Percentiles rank a stretch among this genome's conserved stretches.
These are phyloP conservation scores for Paraphaeosphaeria minitans DNA, from an alignment of 2,329 filamentous ascomycete genomes.

Conservation along the genomic window DNA sequence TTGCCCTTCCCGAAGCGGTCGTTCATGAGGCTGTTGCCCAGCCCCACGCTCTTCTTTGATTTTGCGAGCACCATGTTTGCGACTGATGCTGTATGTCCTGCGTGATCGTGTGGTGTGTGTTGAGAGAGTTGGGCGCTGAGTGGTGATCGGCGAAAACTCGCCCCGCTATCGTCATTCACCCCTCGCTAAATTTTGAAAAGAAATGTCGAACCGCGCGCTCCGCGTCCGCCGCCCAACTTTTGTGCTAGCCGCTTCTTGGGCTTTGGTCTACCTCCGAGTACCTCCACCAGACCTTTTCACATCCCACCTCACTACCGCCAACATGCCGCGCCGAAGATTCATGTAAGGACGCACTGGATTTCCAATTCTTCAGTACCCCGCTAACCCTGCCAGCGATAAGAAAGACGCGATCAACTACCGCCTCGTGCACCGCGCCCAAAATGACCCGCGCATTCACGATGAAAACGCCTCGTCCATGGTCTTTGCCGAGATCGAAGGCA, in stretches of 20 bases:
- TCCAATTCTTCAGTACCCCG: slow-evolving; percentile 24
- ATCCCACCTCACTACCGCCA: slow-evolving; percentile 41
- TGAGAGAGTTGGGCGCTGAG: slow-evolving; percentile 2
- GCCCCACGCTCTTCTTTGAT: slow-evolving; percentile 91
- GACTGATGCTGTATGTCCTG: slow-evolving; percentile 16
- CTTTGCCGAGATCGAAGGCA: slow-evolving; percentile 69
- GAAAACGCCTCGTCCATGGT: slow-evolving; percentile 86
- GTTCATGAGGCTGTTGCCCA: slow-evolving; percentile 98
- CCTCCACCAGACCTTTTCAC: neutral
- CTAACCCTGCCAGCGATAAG: slow-evolving; percentile 68
- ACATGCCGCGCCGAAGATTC: slow-evolving; percentile 76
- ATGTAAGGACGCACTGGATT: slow-evolving; percentile 60
- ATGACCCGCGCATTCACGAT: slow-evolving; percentile 97
- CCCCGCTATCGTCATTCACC: slow-evolving; percentile 22
- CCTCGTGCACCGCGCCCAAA: slow-evolving; percentile 93
- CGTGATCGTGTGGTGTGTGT: slow-evolving; percentile 18
- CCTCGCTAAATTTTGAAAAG: slow-evolving; percentile 51
- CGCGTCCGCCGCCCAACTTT: slow-evolving; percentile 5
- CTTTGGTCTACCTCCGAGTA: neutral
- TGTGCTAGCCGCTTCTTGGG: neutral
- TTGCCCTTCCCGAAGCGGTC: slow-evolving; percentile 96
- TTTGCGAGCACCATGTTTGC: slow-evolving; percentile 77
- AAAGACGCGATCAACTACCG: slow-evolving; percentile 91
- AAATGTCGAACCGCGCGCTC: slow-evolving; percentile 2
- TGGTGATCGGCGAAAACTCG: slow-evolving; percentile 12